Evolutionary conservation across 2,329 filamentous ascomycete genomes (phyloP), one percentile per base, ranked within the genome.

Genomic region (Fusarium brachygibbosum): DNA sequence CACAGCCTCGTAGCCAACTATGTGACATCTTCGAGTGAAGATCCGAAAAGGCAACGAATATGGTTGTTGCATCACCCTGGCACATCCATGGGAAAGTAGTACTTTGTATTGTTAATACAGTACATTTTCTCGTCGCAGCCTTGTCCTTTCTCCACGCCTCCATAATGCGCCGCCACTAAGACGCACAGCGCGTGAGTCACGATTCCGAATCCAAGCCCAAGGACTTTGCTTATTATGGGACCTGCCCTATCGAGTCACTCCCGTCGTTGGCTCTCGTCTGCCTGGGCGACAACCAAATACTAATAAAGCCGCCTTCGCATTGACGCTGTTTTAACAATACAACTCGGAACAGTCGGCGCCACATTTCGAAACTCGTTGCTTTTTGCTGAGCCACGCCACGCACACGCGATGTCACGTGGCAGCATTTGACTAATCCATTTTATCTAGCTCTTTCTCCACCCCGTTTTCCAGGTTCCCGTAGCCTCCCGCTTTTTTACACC

Each of bases 401-500:
- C 61, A 53, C 61, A 53, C 67, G 58, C 67, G 67, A 40, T 44
- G 38, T 76, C 77, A 79, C 77, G 77, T 78, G 76, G 11, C 0
- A 1, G 2, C 8, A 6, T 29, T 67, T 77, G 74, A 79, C 76
- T 79, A 77, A 79, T 74, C 59, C 55, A 42, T 34, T 51, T 45
- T 48, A 63, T 61, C 65, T 25, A 70, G 67, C 63, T 73, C 73
- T 70, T 63, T 46, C 62, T 71, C 62, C 59, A 56, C 68, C 59
- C 63, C 54, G 21, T 59, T 50, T 38, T 66, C 34, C 23, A 25
- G 37, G 48, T 35, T 57, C 62, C 71, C 71, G 68, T 74, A 62
- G 68, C 63, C 68, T 74, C 69, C 73, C 73, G 73, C 63, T 62
- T 58, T 53, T 66, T 76, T 72, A 74, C 70, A 77, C 77, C 77